Evolutionary conservation across 176 grass and related monocot species (phyloP).

Genomic region (bread wheat (Triticum aestivum)): DNA sequence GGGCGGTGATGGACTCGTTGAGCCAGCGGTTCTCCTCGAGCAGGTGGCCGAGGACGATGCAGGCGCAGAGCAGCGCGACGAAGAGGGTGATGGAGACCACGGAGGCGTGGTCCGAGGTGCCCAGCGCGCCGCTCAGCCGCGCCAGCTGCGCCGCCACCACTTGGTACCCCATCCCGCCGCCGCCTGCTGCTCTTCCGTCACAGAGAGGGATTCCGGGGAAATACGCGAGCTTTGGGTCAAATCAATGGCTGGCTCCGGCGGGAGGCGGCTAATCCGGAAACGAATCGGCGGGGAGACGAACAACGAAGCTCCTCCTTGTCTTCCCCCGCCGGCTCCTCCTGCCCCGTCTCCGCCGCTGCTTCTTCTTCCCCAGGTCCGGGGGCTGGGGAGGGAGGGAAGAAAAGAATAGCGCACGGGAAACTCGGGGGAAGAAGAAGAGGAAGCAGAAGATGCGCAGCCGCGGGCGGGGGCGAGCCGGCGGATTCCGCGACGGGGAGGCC

Average conservation of each 20-base stretch:
- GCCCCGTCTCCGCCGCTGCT: neutral
- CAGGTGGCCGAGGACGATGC: constrained; percentile 95
- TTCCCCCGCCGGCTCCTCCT: neutral
- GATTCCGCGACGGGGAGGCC: neutral
- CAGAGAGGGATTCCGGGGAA: neutral
- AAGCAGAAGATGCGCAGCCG: neutral
- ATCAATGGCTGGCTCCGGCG: neutral
- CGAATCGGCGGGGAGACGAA: neutral
- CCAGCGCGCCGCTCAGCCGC: constrained; percentile 53
- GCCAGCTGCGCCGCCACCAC: constrained; percentile 53
- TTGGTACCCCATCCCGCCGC: constrained; percentile 44
- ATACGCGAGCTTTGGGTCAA: neutral
- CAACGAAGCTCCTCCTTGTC: neutral
- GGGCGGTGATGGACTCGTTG: constrained; percentile 93
- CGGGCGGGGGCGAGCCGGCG: neutral
- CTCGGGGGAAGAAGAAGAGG: neutral
- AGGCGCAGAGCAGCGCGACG: constrained; percentile 73
- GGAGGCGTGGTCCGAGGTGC: constrained; percentile 78
- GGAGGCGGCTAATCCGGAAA: neutral
- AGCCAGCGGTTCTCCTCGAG: constrained; percentile 94
- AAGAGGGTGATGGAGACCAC: constrained; percentile 97
- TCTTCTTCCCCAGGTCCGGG: neutral
- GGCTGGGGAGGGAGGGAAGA: neutral
- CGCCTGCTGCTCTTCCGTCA: neutral
- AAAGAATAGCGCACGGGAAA: neutral